phyloP scores from a whole-genome alignment of 306 rosid species.

The Cyamopsis tetragonoloba region DNA sequence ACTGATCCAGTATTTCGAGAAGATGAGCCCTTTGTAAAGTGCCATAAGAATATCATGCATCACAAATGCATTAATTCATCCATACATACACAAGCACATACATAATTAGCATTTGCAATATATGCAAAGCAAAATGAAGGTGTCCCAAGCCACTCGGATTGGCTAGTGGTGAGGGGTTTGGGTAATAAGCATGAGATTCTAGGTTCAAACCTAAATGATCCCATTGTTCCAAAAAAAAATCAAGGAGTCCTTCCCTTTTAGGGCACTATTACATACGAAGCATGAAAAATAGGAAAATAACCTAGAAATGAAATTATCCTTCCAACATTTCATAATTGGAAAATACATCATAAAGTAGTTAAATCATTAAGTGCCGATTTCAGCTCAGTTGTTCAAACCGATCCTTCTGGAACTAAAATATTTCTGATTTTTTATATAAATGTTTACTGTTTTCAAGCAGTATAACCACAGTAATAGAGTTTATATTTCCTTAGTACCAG shows the following conservation, averaged over 20 bases:
- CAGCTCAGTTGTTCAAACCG: not conserved
- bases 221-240: no score
- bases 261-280: not conserved
- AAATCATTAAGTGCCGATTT: not conserved
- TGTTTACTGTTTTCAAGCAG: not conserved
- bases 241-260: not conserved
- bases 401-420: not conserved
- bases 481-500: not conserved
- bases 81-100: not conserved
- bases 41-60: conserved; percentile 19
- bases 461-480: not conserved
- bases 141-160: no score
- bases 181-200: no score
- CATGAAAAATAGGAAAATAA: not conserved
- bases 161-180: no score
- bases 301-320: not conserved
- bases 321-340: not conserved
- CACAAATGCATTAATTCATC: not conserved
- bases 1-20: conserved; percentile 35
- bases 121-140: no score
- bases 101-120: not conserved
- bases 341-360: not conserved
- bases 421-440: not conserved
- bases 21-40: conserved; percentile 30
- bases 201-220: no score